Base-by-base conservation (phyloP, 805 yeast species). In the Nakazawaea pomicola region DNA sequence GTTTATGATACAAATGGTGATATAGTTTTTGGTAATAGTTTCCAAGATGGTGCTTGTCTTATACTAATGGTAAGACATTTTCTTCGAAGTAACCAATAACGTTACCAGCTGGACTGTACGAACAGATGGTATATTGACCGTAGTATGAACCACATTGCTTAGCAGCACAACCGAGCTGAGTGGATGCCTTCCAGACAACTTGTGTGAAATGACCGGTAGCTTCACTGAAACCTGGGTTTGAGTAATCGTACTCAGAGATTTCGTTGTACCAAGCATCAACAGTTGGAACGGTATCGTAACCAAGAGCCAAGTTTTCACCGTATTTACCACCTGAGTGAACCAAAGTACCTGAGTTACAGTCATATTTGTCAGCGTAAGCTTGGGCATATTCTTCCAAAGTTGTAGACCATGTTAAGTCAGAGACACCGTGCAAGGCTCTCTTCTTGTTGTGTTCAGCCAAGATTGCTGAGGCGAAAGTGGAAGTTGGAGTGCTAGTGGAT, bases 31-130 rank as follows among this genome's bases (percentile, higher is more conserved):
- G 10, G 20, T 17, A 3, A 9, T 20, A 30, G 3, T 32, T 20
- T 15, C 12, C 8, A 19, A 15, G 11, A 14, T 15, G 12, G 2
- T 34, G 38, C 15, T 10, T 15, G 12, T 19, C 41, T 33, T 14
- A 40, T n/a, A 25, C 42, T 19, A 40, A 38, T 12, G 49, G 49
- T 27, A 43, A 37, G 18, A 47, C 50, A 35, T 47, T 47, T 11
- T 40, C 48, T 20, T 17, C 48, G 16, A 47, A 47, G 14, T 44
- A 32, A 21, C 48, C 48, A 77, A 52, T 68, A 42, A 68, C 61
- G 65, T 88, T 88, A 52, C 96, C 96, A 25, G 89, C 79, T 25
- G 89, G 81, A 55, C 74, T 68, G 60, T 89, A 88, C 39, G 81
- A 77, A 61, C 96, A 88, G 47, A 84, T 74, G 42, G 83, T 67